A percentile compares a stretch with the other conserved stretches of the same genome.
Evolutionary conservation across 176 grass and related monocot genomes (phyloP).

Genomic region (Lolium rigidum): DNA sequence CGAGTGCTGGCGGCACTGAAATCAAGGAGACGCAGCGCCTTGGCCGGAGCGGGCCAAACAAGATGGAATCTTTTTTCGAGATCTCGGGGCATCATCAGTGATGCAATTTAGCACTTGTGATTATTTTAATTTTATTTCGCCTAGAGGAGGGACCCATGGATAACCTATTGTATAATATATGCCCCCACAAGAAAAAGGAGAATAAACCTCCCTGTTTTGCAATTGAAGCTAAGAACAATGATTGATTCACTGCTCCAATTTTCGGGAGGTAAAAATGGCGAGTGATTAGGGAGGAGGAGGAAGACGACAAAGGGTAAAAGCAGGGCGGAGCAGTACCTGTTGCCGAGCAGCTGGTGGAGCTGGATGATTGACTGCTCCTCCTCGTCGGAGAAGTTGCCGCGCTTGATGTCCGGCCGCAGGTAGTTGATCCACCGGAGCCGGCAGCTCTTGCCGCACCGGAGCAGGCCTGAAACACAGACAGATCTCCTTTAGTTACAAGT

Average conservation of each 20-base stretch:
- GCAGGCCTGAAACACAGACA: conserved; percentile 48
- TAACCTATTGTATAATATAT: conserved; percentile 34
- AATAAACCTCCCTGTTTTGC: background rate
- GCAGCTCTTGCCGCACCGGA: conserved; percentile 89
- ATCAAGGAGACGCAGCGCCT: background rate
- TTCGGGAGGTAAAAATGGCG: background rate
- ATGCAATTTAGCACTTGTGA: conserved; percentile 5
- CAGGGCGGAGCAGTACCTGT: conserved; percentile 51
- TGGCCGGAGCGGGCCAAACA: conserved; percentile 25
- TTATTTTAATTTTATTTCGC: conserved; percentile 8
- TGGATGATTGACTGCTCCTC: conserved; percentile 82
- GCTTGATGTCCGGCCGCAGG: conserved; percentile 85
- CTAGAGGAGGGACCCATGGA: conserved; percentile 28
- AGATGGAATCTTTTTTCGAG: conserved; percentile 47
- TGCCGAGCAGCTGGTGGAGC: conserved; percentile 78
- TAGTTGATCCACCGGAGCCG: conserved; percentile 96
- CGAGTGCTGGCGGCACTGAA: conserved; percentile 39
- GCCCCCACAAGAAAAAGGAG: background rate
- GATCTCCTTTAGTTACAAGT: background rate
- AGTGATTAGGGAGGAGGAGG: background rate
- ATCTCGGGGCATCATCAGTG: conserved; percentile 52
- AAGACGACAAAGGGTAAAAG: background rate
- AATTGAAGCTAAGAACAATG: conserved; percentile 40
- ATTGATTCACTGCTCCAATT: conserved; percentile 27
- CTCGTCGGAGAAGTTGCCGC: conserved; percentile 82